A percentile compares a stretch with the other conserved stretches of the same genome.
phyloP scores from a whole-genome alignment of 2,329 filamentous ascomycete genomes.

The Fusarium falciforme region DNA sequence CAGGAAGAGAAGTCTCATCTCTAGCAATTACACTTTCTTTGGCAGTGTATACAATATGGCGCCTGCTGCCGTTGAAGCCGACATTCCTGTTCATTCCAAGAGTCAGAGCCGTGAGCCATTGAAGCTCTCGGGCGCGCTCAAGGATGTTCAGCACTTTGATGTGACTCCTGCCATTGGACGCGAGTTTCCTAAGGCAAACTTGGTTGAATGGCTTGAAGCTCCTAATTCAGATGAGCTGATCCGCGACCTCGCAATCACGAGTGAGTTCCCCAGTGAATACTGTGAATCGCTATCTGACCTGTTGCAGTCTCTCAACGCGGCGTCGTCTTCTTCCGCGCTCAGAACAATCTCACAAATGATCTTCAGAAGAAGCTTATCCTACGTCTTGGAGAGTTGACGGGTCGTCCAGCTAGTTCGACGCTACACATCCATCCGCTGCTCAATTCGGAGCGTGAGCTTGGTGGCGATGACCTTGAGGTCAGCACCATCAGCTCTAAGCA shows the following conservation, averaged over 20 bases:
- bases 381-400: conserved; percentile 67
- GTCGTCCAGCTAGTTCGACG: conserved; percentile 65
- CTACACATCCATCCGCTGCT: conserved; percentile 71
- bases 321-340: conserved; percentile 77
- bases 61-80: conserved; percentile 27
- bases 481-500: conserved; percentile 69
- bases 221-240: conserved; percentile 72
- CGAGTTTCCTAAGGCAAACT: conserved; percentile 68
- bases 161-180: conserved; percentile 71
- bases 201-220: conserved; percentile 70
- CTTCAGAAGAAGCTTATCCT: conserved; percentile 75
- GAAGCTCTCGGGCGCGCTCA: conserved; percentile 61
- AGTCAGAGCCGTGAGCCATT: conserved; percentile 54
- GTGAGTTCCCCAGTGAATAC: conserved; percentile 52
- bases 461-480: conserved; percentile 69
- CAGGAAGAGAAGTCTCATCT: background rate
- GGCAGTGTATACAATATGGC: conserved; percentile 19
- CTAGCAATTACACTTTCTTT: too few relatives aligned
- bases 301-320: conserved; percentile 72
- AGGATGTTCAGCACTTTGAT: conserved; percentile 66
- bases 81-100: conserved; percentile 26
- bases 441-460: conserved; percentile 64
- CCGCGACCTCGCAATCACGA: conserved; percentile 74
- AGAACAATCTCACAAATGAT: conserved; percentile 69
- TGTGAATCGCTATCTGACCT: background rate